Conservation (phyloP, 805 yeast species). For the Kazachstania viticola region DNA sequence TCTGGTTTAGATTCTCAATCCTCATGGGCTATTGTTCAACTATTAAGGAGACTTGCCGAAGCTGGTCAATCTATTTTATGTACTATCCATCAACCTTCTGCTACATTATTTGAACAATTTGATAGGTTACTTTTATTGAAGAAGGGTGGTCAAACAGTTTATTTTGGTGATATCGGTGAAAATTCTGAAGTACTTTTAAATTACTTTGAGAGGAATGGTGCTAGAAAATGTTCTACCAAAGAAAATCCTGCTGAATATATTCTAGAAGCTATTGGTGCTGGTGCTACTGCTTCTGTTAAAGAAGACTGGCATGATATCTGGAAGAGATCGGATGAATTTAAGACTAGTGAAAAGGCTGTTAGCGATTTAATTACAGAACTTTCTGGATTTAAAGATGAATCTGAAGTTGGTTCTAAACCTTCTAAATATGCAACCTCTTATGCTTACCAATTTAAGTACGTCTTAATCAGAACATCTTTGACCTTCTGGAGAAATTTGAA, state of each 20-base stretch:
- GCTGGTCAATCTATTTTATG: constrained; percentile 43
- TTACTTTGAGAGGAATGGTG: constrained; percentile 59
- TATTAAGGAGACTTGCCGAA: constrained; percentile 33
- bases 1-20: constrained; percentile 42
- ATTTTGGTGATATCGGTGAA: constrained; percentile 55
- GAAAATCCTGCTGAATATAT: constrained; percentile 67
- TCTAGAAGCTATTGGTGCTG: constrained; percentile 61
- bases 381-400: constrained; percentile 3
- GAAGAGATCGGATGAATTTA: constrained; percentile 32
- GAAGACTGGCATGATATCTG: constrained; percentile 50
- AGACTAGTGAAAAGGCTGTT: constrained; percentile 32
- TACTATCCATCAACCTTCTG: constrained; percentile 54
- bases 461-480: constrained; percentile 17
- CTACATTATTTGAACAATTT: constrained; percentile 47
- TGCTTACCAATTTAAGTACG: constrained; percentile 25
- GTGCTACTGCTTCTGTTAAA: constrained; percentile 47
- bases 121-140: constrained; percentile 50
- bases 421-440: constrained; percentile 16
- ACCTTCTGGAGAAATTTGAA: constrained; percentile 32
- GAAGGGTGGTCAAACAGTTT: constrained; percentile 62
- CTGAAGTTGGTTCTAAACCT: constrained; percentile 6
- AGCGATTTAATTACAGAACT: constrained; percentile 38
- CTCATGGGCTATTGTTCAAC: constrained; percentile 40
- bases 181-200: constrained; percentile 40
- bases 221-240: constrained; percentile 40